These are phyloP conservation scores for Uncinocarpus reesii DNA, from an alignment of 2,329 filamentous ascomycete genomes.

Conservation along the genomic window DNA sequence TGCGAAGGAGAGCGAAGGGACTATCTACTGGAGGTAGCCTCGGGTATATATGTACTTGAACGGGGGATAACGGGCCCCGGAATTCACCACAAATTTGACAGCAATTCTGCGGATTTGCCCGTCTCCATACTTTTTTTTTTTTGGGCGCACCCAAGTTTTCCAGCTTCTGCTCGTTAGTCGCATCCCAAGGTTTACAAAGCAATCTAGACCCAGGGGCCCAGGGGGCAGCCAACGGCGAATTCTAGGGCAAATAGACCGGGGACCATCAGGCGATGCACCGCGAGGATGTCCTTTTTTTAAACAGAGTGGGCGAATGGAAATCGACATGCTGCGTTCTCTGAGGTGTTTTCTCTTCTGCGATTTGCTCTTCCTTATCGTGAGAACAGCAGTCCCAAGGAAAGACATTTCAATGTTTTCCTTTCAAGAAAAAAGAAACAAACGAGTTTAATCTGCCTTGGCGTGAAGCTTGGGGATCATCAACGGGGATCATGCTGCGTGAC, in stretches of 20 bases:
- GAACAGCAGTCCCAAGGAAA: neutral
- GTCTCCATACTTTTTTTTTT: neutral
- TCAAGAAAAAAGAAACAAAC: neutral
- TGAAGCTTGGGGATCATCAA: neutral
- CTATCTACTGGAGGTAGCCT: neutral
- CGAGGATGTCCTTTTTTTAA: neutral
- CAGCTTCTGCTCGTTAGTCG: neutral
- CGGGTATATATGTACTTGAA: too few relatives aligned
- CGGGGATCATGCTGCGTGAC: conserved; percentile 5
- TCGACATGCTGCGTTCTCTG: neutral
- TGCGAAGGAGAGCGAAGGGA: neutral
- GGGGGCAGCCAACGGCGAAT: neutral
- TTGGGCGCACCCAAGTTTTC: neutral
- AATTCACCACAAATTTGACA: too few relatives aligned
- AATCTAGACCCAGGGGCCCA: neutral
- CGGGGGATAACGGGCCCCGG: too few relatives aligned
- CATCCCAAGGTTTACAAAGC: neutral
- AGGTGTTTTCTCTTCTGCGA: neutral
- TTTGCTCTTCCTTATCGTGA: conserved; percentile 6
- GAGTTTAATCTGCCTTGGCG: neutral
- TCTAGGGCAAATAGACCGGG: neutral
- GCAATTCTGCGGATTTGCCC: too few relatives aligned
- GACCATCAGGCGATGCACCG: neutral
- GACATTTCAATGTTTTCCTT: too few relatives aligned
- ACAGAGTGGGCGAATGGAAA: neutral